These are phyloP conservation scores for Crithidia bombi DNA, from an alignment of 208 protist genomes.

Conservation along the genomic window DNA sequence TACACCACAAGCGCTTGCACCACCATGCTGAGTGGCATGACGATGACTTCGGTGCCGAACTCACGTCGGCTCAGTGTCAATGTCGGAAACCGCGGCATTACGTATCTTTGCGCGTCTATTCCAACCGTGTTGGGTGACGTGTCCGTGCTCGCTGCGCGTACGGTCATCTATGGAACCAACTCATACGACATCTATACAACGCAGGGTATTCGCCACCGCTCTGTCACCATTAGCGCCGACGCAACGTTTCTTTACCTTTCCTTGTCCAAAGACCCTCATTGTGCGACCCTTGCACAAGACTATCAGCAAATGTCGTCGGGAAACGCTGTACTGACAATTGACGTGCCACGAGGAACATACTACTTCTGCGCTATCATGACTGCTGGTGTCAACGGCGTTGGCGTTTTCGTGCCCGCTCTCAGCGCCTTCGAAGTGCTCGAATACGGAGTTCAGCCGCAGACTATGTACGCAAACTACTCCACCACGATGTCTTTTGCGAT, in stretches of 20 bases:
- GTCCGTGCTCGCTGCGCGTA: constrained; percentile 26
- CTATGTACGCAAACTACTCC: constrained; percentile 48
- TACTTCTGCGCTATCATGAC: constrained; percentile 58
- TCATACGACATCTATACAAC: constrained; percentile 38
- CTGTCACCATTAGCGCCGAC: constrained; percentile 22
- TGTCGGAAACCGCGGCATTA: constrained; percentile 22
- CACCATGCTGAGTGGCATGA: constrained; percentile 3
- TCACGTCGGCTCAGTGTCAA: constrained; percentile 23
- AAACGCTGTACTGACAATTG: constrained; percentile 34
- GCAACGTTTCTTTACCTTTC: constrained; percentile 41
- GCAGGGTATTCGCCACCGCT: constrained; percentile 54
- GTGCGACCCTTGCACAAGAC: constrained; percentile 45
- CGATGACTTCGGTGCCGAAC: constrained; percentile 9
- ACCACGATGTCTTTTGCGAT: constrained; percentile 59
- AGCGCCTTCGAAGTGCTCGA: constrained; percentile 44
- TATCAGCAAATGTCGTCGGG: constrained; percentile 22
- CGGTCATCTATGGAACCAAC: constrained; percentile 26
- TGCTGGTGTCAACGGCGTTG: constrained; percentile 17
- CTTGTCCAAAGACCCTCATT: constrained; percentile 41
- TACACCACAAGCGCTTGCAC: constrained; percentile 40
- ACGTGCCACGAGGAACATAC: constrained; percentile 55
- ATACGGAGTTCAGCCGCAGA: constrained; percentile 70
- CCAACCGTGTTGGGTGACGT: constrained; percentile 30
- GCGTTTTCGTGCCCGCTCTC: constrained; percentile 54
- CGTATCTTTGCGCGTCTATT: constrained; percentile 49